Evolutionary conservation across 805 yeast genomes (phyloP).

Genomic region (Candida piceae): DNA sequence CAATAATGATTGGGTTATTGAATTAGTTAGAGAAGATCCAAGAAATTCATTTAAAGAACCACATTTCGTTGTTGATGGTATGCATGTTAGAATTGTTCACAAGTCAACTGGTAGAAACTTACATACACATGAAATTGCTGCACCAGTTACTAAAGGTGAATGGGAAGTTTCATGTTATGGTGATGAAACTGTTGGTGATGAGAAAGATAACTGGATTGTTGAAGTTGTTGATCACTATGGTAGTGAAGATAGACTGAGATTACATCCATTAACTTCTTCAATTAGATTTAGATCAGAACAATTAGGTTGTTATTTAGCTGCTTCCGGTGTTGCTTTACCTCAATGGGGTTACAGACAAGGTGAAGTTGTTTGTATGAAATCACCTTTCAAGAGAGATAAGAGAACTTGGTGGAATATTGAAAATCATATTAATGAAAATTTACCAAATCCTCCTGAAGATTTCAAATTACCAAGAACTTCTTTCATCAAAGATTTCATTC

Average conservation of each 20-base stretch:
- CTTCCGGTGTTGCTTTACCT: slow-evolving; percentile 64
- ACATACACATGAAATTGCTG: slow-evolving; percentile 77
- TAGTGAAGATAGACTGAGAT: slow-evolving; percentile 41
- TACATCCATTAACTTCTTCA: slow-evolving; percentile 75
- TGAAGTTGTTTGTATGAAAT: slow-evolving; percentile 77
- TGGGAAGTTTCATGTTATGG: slow-evolving; percentile 92
- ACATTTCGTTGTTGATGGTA: slow-evolving; percentile 52
- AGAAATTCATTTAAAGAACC: slow-evolving; percentile 29
- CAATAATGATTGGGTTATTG: slow-evolving; percentile 78
- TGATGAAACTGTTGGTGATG: slow-evolving; percentile 62
- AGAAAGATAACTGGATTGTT: slow-evolving; percentile 84
- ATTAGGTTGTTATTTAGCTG: slow-evolving; percentile 73
- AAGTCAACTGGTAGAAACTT: slow-evolving; percentile 64
- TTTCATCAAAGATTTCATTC: slow-evolving; percentile 71
- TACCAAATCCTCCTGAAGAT: slow-evolving; percentile 56
- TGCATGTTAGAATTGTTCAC: slow-evolving; percentile 68
- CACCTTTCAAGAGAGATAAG: slow-evolving; percentile 68
- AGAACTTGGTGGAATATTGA: slow-evolving; percentile 89
- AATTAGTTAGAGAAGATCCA: slow-evolving; percentile 47
- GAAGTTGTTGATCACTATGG: slow-evolving; percentile 68
- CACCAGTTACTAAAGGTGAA: slow-evolving; percentile 56
- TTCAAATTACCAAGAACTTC: slow-evolving; percentile 69
- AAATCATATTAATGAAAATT: slow-evolving; percentile 52
- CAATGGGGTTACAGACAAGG: slow-evolving; percentile 84
- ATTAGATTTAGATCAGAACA: slow-evolving; percentile 61